Conservation (phyloP, 371 early-diverging fungal species). For the Rhizopus sp. region DNA sequence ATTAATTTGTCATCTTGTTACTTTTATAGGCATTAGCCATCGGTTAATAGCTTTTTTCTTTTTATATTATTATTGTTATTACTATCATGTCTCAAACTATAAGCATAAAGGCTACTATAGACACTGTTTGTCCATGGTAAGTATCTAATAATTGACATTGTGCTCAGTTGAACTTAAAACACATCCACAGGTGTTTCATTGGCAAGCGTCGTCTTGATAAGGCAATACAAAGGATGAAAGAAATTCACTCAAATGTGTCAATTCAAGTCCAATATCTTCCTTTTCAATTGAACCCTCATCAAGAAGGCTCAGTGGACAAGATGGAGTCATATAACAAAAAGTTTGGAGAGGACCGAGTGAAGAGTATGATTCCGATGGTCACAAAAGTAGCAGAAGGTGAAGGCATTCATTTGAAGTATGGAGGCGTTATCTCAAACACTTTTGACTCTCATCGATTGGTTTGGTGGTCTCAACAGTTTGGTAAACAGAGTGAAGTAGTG, state of each 20-base stretch:
- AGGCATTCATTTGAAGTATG: conserved; percentile 63
- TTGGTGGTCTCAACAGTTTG: conserved; percentile 53
- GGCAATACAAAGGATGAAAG: conserved; percentile 55
- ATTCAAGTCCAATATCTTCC: conserved; percentile 65
- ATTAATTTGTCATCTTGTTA: neutral
- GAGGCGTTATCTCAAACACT: conserved; percentile 65
- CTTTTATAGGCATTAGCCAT: neutral
- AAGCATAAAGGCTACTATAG: conserved; percentile 54
- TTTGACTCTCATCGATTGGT: conserved; percentile 72
- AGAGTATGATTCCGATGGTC: conserved; percentile 52
- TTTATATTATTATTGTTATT: neutral
- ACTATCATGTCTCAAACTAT: conserved; percentile 31
- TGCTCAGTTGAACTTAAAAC: neutral
- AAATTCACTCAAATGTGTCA: conserved; percentile 48
- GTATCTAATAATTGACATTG: neutral
- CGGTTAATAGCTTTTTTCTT: neutral
- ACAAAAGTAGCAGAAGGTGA: conserved; percentile 55
- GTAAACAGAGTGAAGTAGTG: conserved; percentile 58
- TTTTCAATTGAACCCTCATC: conserved; percentile 60
- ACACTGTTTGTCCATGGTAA: conserved; percentile 65
- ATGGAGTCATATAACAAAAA: conserved; percentile 50
- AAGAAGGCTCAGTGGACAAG: conserved; percentile 27
- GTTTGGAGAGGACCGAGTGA: conserved; percentile 58
- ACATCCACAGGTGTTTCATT: conserved; percentile 55
- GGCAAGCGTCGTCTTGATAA: conserved; percentile 70